Base-by-base conservation (phyloP, 768 basidiomycete genomes). In the Collybia mongolica region DNA sequence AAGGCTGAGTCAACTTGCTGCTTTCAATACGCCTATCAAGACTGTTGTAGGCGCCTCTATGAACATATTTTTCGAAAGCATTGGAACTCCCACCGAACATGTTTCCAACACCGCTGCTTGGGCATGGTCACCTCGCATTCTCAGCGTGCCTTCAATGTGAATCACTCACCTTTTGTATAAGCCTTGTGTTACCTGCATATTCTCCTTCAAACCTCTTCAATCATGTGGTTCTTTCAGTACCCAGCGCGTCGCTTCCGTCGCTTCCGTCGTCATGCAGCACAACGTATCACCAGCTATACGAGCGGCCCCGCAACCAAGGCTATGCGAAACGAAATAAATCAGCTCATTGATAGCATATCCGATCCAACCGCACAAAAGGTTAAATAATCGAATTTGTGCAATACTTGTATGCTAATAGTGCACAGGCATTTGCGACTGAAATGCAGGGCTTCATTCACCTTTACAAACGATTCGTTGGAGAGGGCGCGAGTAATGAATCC, bases 381-480 rank as follows among this genome's bases (percentile, higher is more conserved):
- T 32, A 48, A 48, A 42, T 14, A 19, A 6, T 48, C 39, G 29
- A 20, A 22, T 15, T 28, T 26, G 15, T 39, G n/a, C 32, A 17
- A 29, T 26, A 7, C 39, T 22, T 32, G 6, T 20, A 44, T 38
- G 17, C 7, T 40, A 39, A 23, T 51, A 14, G 36, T 48, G 67
- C 64, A 46, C 72, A 77, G 75, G 60, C 61, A 11, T 91, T 93
- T 65, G 81, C 88, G 52, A 77, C 77, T 22, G 89, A 94, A 72
- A 91, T 93, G 90, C 80, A 86, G 60, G 79, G 83, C 42, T 94
- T 93, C 75, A 87, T 90, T 72, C 74, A 81, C 58, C 80, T 95
- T 49, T 90, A 90, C 70, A 88, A 82, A 64, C 84, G 90, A 49
- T 93, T 90, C 72, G 76, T 86, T 52, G 72, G 78, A 17, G 86